Conservation (phyloP, 2,329 filamentous ascomycete species). For the Hortaea sp. region DNA sequence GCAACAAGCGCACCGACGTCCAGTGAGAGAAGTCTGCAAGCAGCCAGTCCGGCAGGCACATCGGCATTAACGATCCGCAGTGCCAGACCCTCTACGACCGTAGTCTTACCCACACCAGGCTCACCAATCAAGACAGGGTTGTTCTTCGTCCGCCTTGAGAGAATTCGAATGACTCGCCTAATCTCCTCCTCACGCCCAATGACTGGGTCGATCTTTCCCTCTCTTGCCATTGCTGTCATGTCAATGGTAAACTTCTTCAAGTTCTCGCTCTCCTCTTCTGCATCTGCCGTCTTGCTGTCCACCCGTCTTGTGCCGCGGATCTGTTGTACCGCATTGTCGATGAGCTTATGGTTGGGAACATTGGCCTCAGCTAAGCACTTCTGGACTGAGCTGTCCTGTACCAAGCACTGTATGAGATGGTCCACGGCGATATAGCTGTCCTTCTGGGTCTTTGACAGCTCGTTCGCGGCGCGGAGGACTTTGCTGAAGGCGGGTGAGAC, state of each 20-base stretch:
- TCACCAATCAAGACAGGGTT: constrained; percentile 97
- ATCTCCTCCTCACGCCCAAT: constrained; percentile 97
- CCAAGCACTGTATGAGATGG: constrained; percentile 77
- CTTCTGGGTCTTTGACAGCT: constrained; percentile 94
- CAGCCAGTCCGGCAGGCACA: constrained; percentile 87
- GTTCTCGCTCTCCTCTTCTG: constrained; percentile 87
- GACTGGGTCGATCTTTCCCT: constrained; percentile 96
- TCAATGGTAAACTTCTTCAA: constrained; percentile 97
- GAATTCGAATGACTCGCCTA: constrained; percentile 77
- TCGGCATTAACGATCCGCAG: constrained; percentile 94
- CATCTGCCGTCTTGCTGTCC: constrained; percentile 91
- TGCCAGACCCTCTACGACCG: constrained; percentile 90
- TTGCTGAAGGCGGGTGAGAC: constrained; percentile 74
- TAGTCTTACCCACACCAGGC: constrained; percentile 96
- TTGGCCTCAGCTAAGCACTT: constrained; percentile 72
- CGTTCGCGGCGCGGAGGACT: constrained; percentile 72
- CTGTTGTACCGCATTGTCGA: constrained; percentile 81
- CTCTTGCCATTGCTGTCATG: constrained; percentile 90
- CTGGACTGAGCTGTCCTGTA: constrained; percentile 69
- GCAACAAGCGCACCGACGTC: constrained; percentile 93
- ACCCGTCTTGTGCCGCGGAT: constrained; percentile 90
- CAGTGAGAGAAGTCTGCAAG: constrained; percentile 86
- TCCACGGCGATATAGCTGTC: constrained; percentile 91
- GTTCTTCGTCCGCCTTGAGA: constrained; percentile 93
- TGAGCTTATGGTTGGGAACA: constrained; percentile 78